Evolutionary conservation across 164 flowering plant species (phyloP).

Genomic region (Saururus chinensis): DNA sequence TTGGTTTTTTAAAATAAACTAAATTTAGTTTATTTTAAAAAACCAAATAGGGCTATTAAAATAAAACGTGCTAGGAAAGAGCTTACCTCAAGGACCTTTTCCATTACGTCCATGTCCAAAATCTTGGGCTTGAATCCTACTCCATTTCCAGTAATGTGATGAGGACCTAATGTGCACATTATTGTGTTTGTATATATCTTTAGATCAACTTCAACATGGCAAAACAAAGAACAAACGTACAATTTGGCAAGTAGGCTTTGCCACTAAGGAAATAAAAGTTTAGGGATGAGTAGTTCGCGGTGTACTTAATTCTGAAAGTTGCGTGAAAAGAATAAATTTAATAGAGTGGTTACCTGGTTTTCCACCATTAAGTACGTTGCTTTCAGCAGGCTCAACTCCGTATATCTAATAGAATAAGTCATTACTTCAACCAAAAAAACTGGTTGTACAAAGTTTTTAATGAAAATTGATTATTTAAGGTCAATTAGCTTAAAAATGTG

Average conservation of each 20-base stretch:
- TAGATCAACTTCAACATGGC: not conserved
- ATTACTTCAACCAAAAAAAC: too few relatives aligned
- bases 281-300: too few relatives aligned
- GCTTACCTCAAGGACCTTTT: conserved; percentile 78
- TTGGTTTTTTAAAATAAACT: too few relatives aligned
- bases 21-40: too few relatives aligned
- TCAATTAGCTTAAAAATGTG: not conserved
- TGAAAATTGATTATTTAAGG: not conserved
- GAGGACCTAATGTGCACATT: conserved; percentile 55
- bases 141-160: conserved; percentile 82
- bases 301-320: not conserved
- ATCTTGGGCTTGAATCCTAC: conserved; percentile 96
- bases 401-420: conserved; percentile 38
- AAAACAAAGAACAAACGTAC: not conserved
- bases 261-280: too few relatives aligned
- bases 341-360: conserved; percentile 61
- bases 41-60: too few relatives aligned
- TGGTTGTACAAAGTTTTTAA: too few relatives aligned
- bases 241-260: not conserved
- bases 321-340: not conserved
- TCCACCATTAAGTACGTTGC: conserved; percentile 81
- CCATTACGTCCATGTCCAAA: conserved; percentile 96
- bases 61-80: too few relatives aligned
- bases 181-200: not conserved
- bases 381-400: conserved; percentile 94